Conservation (phyloP, 1,139 yeast species). For the Sugiyamaella japonica region DNA sequence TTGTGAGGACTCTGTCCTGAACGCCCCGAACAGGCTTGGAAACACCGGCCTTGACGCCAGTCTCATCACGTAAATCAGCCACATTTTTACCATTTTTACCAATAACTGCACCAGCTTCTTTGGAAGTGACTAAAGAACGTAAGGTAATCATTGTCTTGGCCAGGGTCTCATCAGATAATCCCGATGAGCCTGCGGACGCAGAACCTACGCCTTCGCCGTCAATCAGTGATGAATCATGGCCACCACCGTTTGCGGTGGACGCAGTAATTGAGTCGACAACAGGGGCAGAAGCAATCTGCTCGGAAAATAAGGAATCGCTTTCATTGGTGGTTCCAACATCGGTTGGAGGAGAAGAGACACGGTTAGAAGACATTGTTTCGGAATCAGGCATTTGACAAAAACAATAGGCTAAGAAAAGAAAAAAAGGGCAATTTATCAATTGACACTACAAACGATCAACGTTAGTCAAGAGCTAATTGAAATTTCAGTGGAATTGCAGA, state of each 20-base stretch:
- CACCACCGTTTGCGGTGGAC: neutral
- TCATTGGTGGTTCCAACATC: constrained; percentile 2
- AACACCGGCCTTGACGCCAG: constrained; percentile 86
- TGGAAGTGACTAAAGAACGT: constrained; percentile 75
- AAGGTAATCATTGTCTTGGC: constrained; percentile 32
- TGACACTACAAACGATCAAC: neutral
- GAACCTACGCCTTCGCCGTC: neutral
- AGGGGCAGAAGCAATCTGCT: constrained; percentile 11
- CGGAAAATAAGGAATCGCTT: constrained; percentile 10
- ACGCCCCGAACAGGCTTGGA: constrained; percentile 80
- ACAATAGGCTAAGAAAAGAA: neutral
- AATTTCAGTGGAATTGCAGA: too few species aligned
- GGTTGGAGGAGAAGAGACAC: neutral
- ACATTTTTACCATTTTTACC: constrained; percentile 86
- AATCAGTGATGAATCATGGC: neutral
- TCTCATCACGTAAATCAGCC: constrained; percentile 71
- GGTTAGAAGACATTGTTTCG: neutral
- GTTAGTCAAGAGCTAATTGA: neutral
- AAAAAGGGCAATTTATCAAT: neutral
- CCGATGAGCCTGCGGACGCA: neutral
- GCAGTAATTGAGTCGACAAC: constrained; percentile 10
- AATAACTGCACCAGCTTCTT: constrained; percentile 88
- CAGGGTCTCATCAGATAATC: constrained; percentile 3
- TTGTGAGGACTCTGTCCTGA: constrained; percentile 80
- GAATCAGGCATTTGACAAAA: constrained; percentile 9